Base-by-base conservation (phyloP, 495 filamentous ascomycete genomes). In the Niebla homalea region DNA sequence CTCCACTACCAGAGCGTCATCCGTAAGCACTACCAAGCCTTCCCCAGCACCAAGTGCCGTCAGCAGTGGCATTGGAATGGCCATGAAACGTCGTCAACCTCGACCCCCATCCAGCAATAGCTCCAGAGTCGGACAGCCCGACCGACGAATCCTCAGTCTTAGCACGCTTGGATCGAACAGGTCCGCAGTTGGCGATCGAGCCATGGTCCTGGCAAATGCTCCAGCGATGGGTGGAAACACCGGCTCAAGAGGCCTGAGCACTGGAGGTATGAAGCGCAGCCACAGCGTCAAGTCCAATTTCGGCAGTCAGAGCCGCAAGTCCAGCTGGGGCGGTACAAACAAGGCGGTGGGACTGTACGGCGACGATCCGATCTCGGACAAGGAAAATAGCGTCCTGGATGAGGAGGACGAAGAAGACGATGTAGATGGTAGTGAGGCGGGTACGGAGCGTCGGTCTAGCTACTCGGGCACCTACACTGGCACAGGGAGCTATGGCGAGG, bases 111-210 rank as follows among this genome's bases (percentile, higher is more conserved):
- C 62, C 66, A 61, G 66, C 55, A 55, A 56, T 67, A 65, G 70
- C n/a, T 68, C 66, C 14, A 72, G 74, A 25, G 61, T 62, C 32
- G 62, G 64, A 52, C 48, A 42, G 37, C 64, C 67, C 40, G 72
- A 75, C 54, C 78, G 89, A 3, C 80, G 92, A 11, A 95, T 95
- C 54, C 75, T 90, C 37, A 92, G 85, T 47, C 76, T 96, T 36
- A 93, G 81, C 61, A 83, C 94, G 61, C 89, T 97, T 18, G 84
- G 75, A 7, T 79, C 81, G 49, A 94, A 94, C 60, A 71, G 81
- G 5, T 81, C 83, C 11, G 66, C 70, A 49, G 56, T 57, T 10
- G 71, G 80, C 53, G 81, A 79, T 56, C 75, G 77, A 50, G 64
- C 65, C 37, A 69, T 64, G 62, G 62, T 52, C 37, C 62, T 58